phyloP scores from a whole-genome alignment of 2,329 filamentous ascomycete genomes.

The Microdochium nivale region DNA sequence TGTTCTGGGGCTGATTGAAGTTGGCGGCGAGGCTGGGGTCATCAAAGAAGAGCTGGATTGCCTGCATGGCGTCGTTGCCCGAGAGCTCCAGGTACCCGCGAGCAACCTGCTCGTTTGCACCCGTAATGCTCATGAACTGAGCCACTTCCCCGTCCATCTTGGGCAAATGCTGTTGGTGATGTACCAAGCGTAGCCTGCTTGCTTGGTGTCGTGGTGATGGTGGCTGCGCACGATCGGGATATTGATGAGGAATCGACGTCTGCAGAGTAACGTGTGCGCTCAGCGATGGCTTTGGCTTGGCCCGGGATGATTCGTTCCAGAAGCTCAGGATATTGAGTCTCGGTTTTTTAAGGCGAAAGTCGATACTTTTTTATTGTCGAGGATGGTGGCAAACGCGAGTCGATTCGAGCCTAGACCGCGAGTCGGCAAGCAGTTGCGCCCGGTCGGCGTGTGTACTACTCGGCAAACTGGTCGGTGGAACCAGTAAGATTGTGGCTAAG shows the following conservation, averaged over 20 bases:
- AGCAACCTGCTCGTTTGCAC: slow-evolving; percentile 63
- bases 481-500: no score
- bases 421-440: not conserved
- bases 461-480: no score
- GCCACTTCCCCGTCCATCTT: slow-evolving; percentile 66
- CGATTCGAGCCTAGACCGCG: not conserved
- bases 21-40: slow-evolving; percentile 62
- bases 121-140: slow-evolving; percentile 76
- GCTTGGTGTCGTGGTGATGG: not conserved
- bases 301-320: no score
- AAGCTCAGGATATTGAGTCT: no score
- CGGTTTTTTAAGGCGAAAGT: no score
- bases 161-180: slow-evolving; percentile 3
- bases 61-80: slow-evolving; percentile 76
- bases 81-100: slow-evolving; percentile 77
- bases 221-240: no score
- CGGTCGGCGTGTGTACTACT: no score
- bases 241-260: no score
- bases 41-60: slow-evolving; percentile 84
- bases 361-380: not conserved
- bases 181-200: not conserved
- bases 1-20: slow-evolving; percentile 18
- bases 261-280: no score
- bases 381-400: not conserved
- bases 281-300: no score